Conservation (phyloP, 192 early-diverging fungal genomes). For the Kappamyces sp. region DNA sequence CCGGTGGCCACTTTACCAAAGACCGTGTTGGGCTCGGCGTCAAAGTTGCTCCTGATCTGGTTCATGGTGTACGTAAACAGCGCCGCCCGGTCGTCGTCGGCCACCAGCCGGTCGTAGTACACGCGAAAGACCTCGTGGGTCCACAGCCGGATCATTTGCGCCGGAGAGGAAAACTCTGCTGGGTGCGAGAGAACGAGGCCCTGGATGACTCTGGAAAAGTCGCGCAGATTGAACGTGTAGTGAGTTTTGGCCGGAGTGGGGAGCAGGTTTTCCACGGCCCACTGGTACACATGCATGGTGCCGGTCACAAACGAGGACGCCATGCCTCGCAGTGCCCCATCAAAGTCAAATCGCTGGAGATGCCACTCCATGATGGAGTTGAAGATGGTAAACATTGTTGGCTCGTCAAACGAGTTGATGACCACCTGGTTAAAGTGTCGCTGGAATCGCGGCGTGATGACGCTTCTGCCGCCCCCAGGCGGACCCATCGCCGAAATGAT, state of each 20-base stretch:
- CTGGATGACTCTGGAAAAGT: constrained; percentile 55
- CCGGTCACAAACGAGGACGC: constrained; percentile 35
- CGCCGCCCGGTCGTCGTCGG: constrained; percentile 46
- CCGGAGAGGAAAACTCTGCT: constrained; percentile 28
- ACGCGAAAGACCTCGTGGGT: constrained; percentile 55
- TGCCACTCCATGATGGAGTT: constrained; percentile 56
- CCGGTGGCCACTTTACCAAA: constrained; percentile 44
- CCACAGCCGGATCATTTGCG: constrained; percentile 49
- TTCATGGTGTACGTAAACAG: constrained; percentile 40
- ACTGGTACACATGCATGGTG: constrained; percentile 48
- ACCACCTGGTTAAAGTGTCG: constrained; percentile 60
- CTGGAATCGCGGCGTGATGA: constrained; percentile 52
- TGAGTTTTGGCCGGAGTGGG: constrained; percentile 63
- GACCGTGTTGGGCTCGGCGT: constrained; percentile 39
- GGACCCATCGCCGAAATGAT: constrained; percentile 56
- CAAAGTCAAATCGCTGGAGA: constrained; percentile 49
- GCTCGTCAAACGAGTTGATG: constrained; percentile 52
- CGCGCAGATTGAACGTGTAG: constrained; percentile 61
- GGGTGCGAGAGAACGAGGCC: constrained; percentile 52
- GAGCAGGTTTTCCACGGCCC: constrained; percentile 49
- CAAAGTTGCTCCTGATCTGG: constrained; percentile 40
- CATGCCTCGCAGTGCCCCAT: constrained; percentile 40
- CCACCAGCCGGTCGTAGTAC: constrained; percentile 52
- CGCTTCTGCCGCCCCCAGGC: constrained; percentile 58
- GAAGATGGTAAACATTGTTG: constrained; percentile 53